These are phyloP conservation scores for Hemileccinum rubropunctum DNA, from an alignment of 768 basidiomycete genomes.

Conservation along the genomic window DNA sequence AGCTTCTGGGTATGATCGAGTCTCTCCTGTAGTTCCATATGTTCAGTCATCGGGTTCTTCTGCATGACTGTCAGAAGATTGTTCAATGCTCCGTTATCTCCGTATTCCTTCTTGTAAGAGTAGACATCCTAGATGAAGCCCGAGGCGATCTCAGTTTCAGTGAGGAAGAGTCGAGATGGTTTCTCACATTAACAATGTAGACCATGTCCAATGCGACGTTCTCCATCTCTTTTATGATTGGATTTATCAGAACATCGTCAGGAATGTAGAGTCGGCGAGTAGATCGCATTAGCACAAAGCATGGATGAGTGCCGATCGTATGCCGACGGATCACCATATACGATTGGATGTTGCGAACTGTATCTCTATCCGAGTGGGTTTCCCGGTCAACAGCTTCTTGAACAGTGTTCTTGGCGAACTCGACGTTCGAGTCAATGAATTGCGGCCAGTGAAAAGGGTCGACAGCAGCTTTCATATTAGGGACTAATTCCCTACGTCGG, in stretches of 20 bases:
- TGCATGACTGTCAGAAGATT: conserved; percentile 28
- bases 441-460: conserved; percentile 29
- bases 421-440: conserved; percentile 20
- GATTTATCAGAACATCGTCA: conserved; percentile 19
- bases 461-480: conserved; percentile 21
- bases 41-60: conserved; percentile 22
- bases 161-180: background rate
- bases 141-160: background rate
- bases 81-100: conserved; percentile 28
- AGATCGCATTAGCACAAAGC: conserved; percentile 29
- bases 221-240: conserved; percentile 28
- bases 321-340: conserved; percentile 30
- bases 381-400: conserved; percentile 30
- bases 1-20: conserved; percentile 19
- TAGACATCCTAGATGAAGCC: conserved; percentile 22
- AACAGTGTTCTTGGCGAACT: conserved; percentile 20
- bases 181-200: conserved; percentile 24
- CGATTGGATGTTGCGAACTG: conserved; percentile 18
- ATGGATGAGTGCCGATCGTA: conserved; percentile 28
- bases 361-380: conserved; percentile 9
- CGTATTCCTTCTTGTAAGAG: conserved; percentile 30
- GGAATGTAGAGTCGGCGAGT: conserved; percentile 25
- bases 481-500: conserved; percentile 20
- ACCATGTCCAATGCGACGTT: conserved; percentile 25
- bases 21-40: conserved; percentile 24